These are phyloP conservation scores for Neonectria sp. DNA, from an alignment of 2,329 filamentous ascomycete genomes.

Conservation along the genomic window DNA sequence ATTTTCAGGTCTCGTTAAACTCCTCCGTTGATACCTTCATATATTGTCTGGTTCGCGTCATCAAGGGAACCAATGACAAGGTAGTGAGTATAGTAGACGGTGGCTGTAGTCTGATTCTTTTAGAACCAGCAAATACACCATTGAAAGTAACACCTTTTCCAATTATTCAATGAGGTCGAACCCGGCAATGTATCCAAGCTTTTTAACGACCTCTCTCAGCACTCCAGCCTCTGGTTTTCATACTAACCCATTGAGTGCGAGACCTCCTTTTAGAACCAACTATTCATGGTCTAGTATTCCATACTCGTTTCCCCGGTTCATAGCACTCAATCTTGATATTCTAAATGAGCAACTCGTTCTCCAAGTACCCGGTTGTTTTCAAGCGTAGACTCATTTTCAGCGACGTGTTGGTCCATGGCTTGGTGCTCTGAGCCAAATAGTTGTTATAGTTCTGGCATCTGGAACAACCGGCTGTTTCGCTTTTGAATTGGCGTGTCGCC, in stretches of 20 bases:
- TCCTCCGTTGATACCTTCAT: no score
- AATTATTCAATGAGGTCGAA: neutral
- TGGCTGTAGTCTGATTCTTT: neutral
- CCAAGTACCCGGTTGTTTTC: neutral
- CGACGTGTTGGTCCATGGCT: no score
- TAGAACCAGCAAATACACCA: no score
- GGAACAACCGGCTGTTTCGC: no score
- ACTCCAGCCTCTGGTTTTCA: neutral
- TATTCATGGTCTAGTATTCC: neutral
- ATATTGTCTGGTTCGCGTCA: no score
- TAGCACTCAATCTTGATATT: neutral
- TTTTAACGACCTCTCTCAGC: neutral
- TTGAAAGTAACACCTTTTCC: neutral
- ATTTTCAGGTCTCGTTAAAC: no score
- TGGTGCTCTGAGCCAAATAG: no score
- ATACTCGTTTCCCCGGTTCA: neutral
- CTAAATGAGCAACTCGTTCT: neutral
- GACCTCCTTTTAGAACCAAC: neutral
- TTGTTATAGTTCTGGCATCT: no score
- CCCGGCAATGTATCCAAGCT: neutral
- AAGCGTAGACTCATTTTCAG: no score
- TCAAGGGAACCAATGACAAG: no score
- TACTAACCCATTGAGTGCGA: neutral
- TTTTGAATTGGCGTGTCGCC: no score
- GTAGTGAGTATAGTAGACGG: no score